phyloP scores from a whole-genome alignment of 2,329 filamentous ascomycete species.

The Thermoascus crustaceus region DNA sequence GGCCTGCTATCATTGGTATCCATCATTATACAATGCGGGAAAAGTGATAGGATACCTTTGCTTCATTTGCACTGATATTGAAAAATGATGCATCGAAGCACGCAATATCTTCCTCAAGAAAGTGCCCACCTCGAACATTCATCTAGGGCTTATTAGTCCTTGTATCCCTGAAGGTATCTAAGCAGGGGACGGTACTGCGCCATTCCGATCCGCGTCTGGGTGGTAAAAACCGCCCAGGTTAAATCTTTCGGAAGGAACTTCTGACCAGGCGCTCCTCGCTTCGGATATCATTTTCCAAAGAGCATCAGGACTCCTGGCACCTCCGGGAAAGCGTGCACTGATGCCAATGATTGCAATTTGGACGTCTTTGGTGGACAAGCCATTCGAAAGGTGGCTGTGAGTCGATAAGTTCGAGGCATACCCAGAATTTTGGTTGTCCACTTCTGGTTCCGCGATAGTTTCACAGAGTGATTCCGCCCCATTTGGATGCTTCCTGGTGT shows the following conservation, averaged over 20 bases:
- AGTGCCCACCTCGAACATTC: conserved; percentile 11
- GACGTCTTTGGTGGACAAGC: too few relatives aligned
- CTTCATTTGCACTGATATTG: conserved; percentile 11
- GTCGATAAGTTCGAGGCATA: too few relatives aligned
- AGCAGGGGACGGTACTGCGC: too few relatives aligned
- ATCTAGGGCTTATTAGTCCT: background rate
- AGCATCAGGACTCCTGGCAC: background rate
- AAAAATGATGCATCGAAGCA: conserved; percentile 18
- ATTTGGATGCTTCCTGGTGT: too few relatives aligned
- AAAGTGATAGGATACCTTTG: too few relatives aligned
- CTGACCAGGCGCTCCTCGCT: background rate
- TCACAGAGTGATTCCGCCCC: too few relatives aligned
- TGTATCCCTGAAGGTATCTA: background rate
- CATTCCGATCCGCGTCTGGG: background rate
- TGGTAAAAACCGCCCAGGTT: background rate
- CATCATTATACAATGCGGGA: too few relatives aligned
- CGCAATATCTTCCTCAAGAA: conserved; percentile 12
- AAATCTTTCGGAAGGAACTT: background rate
- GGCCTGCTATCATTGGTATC: too few relatives aligned
- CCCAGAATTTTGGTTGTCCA: too few relatives aligned
- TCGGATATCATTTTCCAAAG: background rate
- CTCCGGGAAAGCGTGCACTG: background rate
- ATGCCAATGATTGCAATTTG: background rate
- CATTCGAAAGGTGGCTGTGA: too few relatives aligned
- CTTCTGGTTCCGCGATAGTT: too few relatives aligned